A percentile compares a stretch with the other conserved stretches of the same genome.
phyloP scores from a whole-genome alignment of 495 filamentous ascomycete species.

The Apiosordaria backusii region DNA sequence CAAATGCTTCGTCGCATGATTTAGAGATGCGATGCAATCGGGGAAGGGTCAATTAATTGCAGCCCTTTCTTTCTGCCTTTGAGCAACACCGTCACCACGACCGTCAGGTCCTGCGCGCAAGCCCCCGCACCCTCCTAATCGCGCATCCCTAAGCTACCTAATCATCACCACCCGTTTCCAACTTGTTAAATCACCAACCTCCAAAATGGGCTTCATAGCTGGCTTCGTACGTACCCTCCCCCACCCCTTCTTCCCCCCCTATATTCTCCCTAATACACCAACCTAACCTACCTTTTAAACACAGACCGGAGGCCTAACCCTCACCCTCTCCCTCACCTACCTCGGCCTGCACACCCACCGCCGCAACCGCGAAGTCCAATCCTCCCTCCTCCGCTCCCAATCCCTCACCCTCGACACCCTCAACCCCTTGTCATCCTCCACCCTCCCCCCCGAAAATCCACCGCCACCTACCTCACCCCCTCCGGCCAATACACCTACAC shows the following conservation, averaged over 20 bases:
- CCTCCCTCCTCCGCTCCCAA: conserved; percentile 67
- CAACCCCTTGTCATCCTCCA: conserved; percentile 37
- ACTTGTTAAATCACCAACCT: not conserved
- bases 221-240: conserved; percentile 65
- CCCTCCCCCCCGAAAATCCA: conserved; percentile 35
- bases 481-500: conserved; percentile 20
- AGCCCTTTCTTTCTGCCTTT: not conserved
- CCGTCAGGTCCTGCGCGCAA: not conserved
- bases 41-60: not conserved
- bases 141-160: not conserved
- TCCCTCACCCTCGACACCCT: conserved; percentile 57
- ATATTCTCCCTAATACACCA: not conserved
- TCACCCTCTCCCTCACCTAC: conserved; percentile 80
- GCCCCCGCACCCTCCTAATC: not conserved
- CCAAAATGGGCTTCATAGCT: conserved; percentile 44
- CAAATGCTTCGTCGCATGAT: not conserved
- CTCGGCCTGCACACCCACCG: conserved; percentile 72
- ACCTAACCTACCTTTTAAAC: conserved; percentile 13
- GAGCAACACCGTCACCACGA: not conserved
- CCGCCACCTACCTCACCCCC: conserved; percentile 15
- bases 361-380: conserved; percentile 65
- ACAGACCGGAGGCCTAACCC: conserved; percentile 77
- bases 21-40: not conserved
- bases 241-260: not conserved
- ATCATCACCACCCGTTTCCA: too few species aligned